Percentiles rank a stretch among this genome's conserved stretches.
Evolutionary conservation across 2,329 filamentous ascomycete species (phyloP).

Genomic region (Mycosphaerella sp.): DNA sequence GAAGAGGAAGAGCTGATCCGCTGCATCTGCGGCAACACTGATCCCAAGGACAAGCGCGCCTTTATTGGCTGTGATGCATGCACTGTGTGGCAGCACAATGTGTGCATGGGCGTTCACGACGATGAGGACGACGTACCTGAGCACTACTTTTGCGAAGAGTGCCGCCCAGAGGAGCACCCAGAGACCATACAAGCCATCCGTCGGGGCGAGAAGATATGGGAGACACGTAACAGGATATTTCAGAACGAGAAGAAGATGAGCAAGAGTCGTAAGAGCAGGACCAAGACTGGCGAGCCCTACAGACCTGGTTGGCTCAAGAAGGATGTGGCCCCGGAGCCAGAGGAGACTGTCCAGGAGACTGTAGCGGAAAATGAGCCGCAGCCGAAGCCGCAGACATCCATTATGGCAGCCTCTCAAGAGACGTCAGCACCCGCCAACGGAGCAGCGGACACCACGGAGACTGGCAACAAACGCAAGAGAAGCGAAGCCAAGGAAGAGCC

Average conservation of each 20-base stretch:
- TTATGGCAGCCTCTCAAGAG: not conserved
- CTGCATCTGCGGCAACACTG: conserved; percentile 85
- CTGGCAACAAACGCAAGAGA: conserved; percentile 33
- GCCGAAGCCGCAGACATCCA: not conserved
- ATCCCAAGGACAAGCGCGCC: conserved; percentile 76
- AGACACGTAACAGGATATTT: conserved; percentile 39
- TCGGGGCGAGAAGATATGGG: conserved; percentile 81
- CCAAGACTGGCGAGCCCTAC: conserved; percentile 26
- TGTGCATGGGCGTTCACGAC: conserved; percentile 83
- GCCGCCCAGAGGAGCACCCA: conserved; percentile 75
- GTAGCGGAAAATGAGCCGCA: not conserved
- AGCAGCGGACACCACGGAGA: conserved; percentile 4
- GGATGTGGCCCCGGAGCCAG: conserved; percentile 16
- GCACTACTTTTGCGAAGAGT: conserved; percentile 88
- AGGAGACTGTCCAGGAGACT: conserved; percentile 4
- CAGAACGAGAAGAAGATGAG: conserved; percentile 54
- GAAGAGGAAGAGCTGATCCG: conserved; percentile 59
- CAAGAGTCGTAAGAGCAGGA: conserved; percentile 53
- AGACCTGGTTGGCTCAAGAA: conserved; percentile 32
- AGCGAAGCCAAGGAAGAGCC: conserved; percentile 18
- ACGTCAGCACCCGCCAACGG: not conserved
- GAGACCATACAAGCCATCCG: conserved; percentile 71
- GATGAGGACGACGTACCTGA: conserved; percentile 68
- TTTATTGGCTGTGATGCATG: conserved; percentile 97
- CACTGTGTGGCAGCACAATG: conserved; percentile 93